Evolutionary conservation across 2,329 filamentous ascomycete genomes (phyloP).

Genomic region (Ophiostoma sp.): DNA sequence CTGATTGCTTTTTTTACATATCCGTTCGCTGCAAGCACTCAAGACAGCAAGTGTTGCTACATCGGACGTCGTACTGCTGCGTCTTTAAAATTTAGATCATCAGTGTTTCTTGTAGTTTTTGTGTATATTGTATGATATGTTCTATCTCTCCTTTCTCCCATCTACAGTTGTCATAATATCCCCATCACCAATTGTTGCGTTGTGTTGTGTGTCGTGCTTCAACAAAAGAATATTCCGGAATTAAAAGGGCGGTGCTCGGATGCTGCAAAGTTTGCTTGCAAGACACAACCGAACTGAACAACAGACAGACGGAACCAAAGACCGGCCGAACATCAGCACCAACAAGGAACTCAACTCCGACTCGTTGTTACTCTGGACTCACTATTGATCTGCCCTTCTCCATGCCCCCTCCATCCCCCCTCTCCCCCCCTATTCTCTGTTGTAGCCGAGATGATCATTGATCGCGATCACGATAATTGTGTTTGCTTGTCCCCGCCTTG

Average conservation of each 20-base stretch:
- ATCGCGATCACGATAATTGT: background rate
- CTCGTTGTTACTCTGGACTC: background rate
- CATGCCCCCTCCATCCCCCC: background rate
- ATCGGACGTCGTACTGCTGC: background rate
- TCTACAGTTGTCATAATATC: background rate
- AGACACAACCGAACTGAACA: background rate
- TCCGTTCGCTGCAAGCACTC: background rate
- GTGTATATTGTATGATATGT: background rate
- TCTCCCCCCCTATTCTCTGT: background rate
- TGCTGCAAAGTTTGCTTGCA: background rate
- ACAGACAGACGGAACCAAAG: background rate
- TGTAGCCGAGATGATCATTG: constrained; percentile 3
- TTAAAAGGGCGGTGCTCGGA: constrained; percentile 9
- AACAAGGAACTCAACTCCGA: background rate
- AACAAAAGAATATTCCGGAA: constrained; percentile 2
- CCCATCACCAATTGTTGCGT: background rate
- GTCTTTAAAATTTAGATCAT: background rate
- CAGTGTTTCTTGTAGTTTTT: background rate
- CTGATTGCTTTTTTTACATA: background rate
- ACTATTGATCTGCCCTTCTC: background rate
- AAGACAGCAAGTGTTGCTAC: background rate
- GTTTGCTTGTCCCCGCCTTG: background rate
- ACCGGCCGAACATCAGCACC: background rate
- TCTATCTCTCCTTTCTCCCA: background rate
- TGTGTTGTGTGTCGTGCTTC: background rate